These are phyloP conservation scores for Oryza glumipatula DNA, from an alignment of 176 grass and related monocot species.

Conservation along the genomic window DNA sequence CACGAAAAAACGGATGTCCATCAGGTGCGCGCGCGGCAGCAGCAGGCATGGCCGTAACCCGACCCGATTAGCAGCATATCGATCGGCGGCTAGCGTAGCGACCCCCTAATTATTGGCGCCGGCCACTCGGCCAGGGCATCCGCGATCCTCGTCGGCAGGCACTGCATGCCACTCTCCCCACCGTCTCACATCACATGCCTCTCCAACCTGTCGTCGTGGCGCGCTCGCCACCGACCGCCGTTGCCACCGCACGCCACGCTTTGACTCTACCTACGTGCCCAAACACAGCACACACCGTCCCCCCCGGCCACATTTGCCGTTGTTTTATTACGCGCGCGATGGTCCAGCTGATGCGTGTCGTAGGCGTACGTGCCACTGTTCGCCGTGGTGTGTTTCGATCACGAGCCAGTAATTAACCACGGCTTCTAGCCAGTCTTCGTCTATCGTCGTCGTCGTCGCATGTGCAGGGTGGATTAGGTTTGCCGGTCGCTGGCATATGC, in stretches of 20 bases:
- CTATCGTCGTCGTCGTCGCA: not conserved
- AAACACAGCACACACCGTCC: too few relatives aligned
- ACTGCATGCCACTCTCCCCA: not conserved
- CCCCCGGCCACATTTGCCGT: not conserved
- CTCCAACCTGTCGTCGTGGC: not conserved
- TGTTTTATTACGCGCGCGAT: not conserved
- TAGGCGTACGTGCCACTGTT: not conserved
- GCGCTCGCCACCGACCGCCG: not conserved
- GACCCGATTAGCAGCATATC: not conserved
- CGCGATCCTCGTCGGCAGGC: not conserved
- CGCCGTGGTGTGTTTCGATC: not conserved
- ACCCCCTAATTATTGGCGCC: not conserved
- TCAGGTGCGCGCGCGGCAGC: too few relatives aligned
- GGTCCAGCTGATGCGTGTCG: not conserved
- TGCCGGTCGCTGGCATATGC: not conserved
- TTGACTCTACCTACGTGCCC: not conserved
- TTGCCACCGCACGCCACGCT: not conserved
- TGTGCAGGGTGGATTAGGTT: not conserved
- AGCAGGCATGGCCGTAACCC: not conserved
- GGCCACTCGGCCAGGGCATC: not conserved
- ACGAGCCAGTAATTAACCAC: not conserved
- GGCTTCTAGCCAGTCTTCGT: not conserved
- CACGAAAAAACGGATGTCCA: not conserved
- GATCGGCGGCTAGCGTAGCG: not conserved
- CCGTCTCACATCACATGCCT: not conserved